Percentiles rank a stretch among this genome's conserved stretches.
phyloP scores from a whole-genome alignment of 306 rosid species.

The Oxytropis ochrocephala region DNA sequence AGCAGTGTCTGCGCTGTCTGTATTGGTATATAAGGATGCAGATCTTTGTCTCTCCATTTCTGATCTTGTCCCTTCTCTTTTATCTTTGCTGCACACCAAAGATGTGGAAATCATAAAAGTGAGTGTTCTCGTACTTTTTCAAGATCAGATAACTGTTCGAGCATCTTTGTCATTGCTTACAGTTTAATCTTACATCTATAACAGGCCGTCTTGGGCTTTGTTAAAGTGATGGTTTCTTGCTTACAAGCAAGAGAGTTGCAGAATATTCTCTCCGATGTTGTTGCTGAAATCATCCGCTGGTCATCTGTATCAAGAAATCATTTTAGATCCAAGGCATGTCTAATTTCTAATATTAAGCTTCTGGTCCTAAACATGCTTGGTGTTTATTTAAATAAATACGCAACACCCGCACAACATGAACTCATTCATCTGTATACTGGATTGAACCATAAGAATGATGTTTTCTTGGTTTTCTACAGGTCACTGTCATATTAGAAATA shows the following conservation, averaged over 20 bases:
- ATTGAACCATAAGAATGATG: neutral
- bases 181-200: conserved; percentile 24
- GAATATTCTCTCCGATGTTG: conserved; percentile 51
- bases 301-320: conserved; percentile 78
- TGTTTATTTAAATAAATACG: neutral
- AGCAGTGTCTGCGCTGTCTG: conserved; percentile 86
- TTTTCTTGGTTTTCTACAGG: conserved; percentile 38
- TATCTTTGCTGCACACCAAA: conserved; percentile 72
- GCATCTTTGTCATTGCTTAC: conserved; percentile 13
- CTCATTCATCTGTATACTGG: neutral
- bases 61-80: conserved; percentile 67
- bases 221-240: conserved; percentile 81
- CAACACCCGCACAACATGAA: neutral
- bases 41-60: conserved; percentile 53
- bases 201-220: conserved; percentile 94
- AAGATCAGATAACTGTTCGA: conserved; percentile 8
- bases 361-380: neutral
- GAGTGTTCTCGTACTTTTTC: conserved; percentile 23
- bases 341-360: conserved; percentile 7
- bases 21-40: conserved; percentile 64
- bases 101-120: conserved; percentile 79
- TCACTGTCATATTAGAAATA: conserved; percentile 68
- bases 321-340: conserved; percentile 74
- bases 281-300: conserved; percentile 65
- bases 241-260: conserved; percentile 57